phyloP scores from a whole-genome alignment of 2,329 filamentous ascomycete genomes.

The Coccinonectria pachysandricola region DNA sequence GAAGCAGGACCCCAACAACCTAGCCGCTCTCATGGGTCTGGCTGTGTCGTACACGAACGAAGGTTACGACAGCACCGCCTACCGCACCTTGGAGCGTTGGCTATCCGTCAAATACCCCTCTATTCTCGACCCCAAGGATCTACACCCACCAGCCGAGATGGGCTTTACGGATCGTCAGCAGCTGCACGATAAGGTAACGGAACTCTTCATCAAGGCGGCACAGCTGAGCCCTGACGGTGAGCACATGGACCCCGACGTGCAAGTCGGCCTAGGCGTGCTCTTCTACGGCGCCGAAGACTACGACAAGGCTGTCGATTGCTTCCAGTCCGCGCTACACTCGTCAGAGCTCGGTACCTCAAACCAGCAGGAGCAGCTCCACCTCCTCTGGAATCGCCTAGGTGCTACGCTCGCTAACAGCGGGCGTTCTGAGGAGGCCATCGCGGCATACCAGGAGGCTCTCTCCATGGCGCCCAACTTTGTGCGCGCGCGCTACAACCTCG shows the following conservation, averaged over 20 bases:
- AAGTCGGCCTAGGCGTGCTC: conserved; percentile 90
- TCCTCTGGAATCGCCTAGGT: conserved; percentile 94
- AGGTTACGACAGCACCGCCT: conserved; percentile 93
- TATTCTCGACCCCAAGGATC: conserved; percentile 60
- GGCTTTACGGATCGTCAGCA: conserved; percentile 89
- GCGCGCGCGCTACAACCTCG: conserved; percentile 90
- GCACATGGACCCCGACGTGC: conserved; percentile 96
- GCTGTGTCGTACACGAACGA: conserved; percentile 98
- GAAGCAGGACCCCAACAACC: conserved; percentile 76
- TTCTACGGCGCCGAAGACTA: conserved; percentile 98
- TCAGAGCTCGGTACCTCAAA: conserved; percentile 79
- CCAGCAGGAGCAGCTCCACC: conserved; percentile 74
- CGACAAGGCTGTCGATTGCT: conserved; percentile 97
- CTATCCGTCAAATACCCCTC: conserved; percentile 88
- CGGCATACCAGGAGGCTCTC: conserved; percentile 88
- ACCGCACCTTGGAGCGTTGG: conserved; percentile 94
- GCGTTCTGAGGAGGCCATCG: conserved; percentile 88
- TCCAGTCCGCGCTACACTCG: conserved; percentile 78
- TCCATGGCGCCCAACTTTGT: conserved; percentile 92
- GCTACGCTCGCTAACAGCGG: conserved; percentile 94
- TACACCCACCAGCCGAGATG: conserved; percentile 70
- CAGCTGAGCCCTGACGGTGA: conserved; percentile 85
- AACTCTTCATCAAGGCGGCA: conserved; percentile 83
- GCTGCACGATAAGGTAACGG: conserved; percentile 82
- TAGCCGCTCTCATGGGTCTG: conserved; percentile 85